Evolutionary conservation across 1,284 basidiomycete genomes (phyloP).

Genomic region (Boletus semigastroideus): DNA sequence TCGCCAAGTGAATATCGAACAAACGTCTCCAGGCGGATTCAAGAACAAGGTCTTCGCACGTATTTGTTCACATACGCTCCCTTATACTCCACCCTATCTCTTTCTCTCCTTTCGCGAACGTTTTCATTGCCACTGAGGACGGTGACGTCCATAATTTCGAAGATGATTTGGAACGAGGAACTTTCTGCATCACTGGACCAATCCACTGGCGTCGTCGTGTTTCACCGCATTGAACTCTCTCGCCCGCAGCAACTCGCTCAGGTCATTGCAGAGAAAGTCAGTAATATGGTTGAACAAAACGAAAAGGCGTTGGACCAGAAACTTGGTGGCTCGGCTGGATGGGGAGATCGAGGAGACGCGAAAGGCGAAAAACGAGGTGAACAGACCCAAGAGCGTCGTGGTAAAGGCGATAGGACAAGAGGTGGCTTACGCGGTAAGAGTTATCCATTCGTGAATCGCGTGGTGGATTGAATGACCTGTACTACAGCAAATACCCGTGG

Average conservation of each 20-base stretch:
- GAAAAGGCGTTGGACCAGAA: conserved; percentile 93
- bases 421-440: conserved; percentile 48
- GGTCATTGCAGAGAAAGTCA: conserved; percentile 86
- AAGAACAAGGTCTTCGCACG: conserved; percentile 95
- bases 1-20: conserved; percentile 3
- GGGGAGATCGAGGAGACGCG: conserved; percentile 68
- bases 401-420: conserved; percentile 64
- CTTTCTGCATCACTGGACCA: conserved; percentile 92
- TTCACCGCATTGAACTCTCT: conserved; percentile 87
- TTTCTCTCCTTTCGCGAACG: conserved; percentile 83
- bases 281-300: conserved; percentile 89
- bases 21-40: conserved; percentile 73
- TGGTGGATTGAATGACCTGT: conserved; percentile 1
- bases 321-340: conserved; percentile 67
- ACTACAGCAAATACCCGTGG: conserved; percentile 57
- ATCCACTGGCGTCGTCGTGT: conserved; percentile 81
- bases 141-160: conserved; percentile 91
- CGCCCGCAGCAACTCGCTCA: conserved; percentile 90
- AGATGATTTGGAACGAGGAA: conserved; percentile 99
- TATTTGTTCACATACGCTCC: conserved; percentile 99
- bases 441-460: background rate
- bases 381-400: conserved; percentile 70
- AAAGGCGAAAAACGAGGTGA: conserved; percentile 79
- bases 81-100: conserved; percentile 90
- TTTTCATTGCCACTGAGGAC: conserved; percentile 81